These are phyloP conservation scores for Rhizopus delemar DNA, from an alignment of 371 early-diverging fungal genomes.

Conservation along the genomic window DNA sequence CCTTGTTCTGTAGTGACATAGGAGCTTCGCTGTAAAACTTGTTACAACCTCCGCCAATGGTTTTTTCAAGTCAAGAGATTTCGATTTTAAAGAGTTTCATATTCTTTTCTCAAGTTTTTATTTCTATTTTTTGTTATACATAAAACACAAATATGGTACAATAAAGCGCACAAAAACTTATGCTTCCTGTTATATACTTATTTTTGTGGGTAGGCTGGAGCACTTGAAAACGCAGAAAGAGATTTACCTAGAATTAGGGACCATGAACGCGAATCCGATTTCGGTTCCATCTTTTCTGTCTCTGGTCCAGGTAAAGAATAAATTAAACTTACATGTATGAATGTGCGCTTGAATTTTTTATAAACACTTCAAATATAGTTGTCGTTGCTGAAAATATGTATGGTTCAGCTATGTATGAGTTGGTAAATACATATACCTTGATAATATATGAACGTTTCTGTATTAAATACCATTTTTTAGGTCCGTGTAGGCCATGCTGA, in stretches of 20 bases:
- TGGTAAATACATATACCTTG: constrained; percentile 62
- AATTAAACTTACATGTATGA: neutral
- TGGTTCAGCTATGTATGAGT: constrained; percentile 99
- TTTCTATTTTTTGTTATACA: too few relatives aligned
- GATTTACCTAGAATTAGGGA: constrained; percentile 84
- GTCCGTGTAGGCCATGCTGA: constrained; percentile 98
- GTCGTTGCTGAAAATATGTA: constrained; percentile 99
- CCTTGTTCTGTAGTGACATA: too few relatives aligned
- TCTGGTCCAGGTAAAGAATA: constrained; percentile 94
- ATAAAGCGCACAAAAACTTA: too few relatives aligned
- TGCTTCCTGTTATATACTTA: too few relatives aligned
- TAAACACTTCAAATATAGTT: constrained; percentile 53
- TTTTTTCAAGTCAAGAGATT: too few relatives aligned
- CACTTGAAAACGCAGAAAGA: constrained; percentile 78
- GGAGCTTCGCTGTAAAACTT: too few relatives aligned
- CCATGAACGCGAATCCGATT: constrained; percentile 82
- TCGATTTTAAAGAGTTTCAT: too few relatives aligned
- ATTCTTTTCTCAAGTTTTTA: too few relatives aligned
- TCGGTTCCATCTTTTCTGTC: constrained; percentile 96
- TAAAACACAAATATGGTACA: too few relatives aligned
- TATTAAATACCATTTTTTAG: constrained; percentile 37
- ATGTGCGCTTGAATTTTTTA: neutral
- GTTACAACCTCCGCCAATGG: too few relatives aligned
- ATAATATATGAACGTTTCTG: neutral
- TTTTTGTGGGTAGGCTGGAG: constrained; percentile 65